Conservation (phyloP, 176 grass and related monocot species). For the Hyparrhenia diplandra region DNA sequence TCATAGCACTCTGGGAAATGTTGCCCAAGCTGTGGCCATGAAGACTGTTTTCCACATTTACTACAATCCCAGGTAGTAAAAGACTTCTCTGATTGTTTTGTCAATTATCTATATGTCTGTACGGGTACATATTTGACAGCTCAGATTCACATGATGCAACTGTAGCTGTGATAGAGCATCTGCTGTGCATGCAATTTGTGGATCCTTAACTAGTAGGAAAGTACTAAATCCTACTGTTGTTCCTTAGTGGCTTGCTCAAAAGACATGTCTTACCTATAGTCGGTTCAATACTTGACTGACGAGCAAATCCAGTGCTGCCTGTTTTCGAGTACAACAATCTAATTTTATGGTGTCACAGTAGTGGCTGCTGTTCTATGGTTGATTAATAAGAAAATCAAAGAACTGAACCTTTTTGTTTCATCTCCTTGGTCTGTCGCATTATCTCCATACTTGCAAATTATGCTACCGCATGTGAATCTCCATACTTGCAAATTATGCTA, state of each 20-base stretch:
- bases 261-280: neutral
- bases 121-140: neutral
- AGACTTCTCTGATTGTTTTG: neutral
- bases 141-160: neutral
- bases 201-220: neutral
- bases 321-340: neutral
- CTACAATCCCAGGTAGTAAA: slow-evolving; percentile 75
- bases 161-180: slow-evolving; percentile 8
- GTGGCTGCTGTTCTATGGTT: neutral
- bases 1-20: slow-evolving; percentile 24
- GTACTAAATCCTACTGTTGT: neutral
- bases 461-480: too few species aligned
- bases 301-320: neutral
- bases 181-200: neutral
- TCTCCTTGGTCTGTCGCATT: neutral
- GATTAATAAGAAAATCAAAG: neutral
- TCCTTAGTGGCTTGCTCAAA: neutral
- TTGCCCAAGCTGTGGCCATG: slow-evolving; percentile 51
- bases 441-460: neutral
- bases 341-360: neutral
- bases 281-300: neutral
- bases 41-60: slow-evolving; percentile 73
- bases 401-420: neutral
- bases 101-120: neutral
- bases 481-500: neutral